These are phyloP conservation scores for Diacronema lutheri DNA, from an alignment of 78 protist genomes.

Conservation along the genomic window DNA sequence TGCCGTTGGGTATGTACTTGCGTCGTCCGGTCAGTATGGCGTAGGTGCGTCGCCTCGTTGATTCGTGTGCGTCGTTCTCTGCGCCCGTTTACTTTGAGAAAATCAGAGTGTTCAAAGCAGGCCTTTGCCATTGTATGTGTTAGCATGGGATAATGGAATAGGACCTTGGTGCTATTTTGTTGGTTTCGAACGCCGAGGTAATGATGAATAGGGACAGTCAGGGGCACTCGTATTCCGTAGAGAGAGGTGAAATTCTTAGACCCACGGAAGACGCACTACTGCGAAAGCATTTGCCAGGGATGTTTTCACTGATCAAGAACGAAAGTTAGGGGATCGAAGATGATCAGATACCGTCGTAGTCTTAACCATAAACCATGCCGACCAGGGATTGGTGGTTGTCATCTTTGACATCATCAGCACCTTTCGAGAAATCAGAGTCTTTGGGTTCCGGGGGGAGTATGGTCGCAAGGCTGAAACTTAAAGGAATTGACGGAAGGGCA, in stretches of 20 bases:
- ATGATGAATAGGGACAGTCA: conserved; percentile 79
- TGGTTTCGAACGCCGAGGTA: conserved; percentile 48
- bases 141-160: conserved; percentile 75
- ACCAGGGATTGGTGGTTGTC: conserved; percentile 74
- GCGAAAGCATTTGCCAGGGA: conserved; percentile 92
- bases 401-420: conserved; percentile 36
- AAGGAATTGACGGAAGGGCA: conserved; percentile 93
- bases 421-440: conserved; percentile 76
- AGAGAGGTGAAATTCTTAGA: conserved; percentile 93
- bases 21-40: too few species aligned
- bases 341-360: conserved; percentile 94
- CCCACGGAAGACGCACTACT: conserved; percentile 72
- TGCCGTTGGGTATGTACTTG: conserved; percentile 1
- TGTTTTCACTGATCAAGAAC: conserved; percentile 87
- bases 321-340: conserved; percentile 93
- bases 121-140: conserved; percentile 53
- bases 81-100: conserved; percentile 68
- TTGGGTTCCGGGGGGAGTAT: conserved; percentile 90
- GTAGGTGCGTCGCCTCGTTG: neutral
- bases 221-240: conserved; percentile 79
- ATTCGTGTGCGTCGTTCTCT: neutral
- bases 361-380: conserved; percentile 91
- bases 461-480: conserved; percentile 91
- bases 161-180: conserved; percentile 55
- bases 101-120: conserved; percentile 88